Conservation (phyloP, 768 basidiomycete species). For the Gloeopeniophorella convolvens region DNA sequence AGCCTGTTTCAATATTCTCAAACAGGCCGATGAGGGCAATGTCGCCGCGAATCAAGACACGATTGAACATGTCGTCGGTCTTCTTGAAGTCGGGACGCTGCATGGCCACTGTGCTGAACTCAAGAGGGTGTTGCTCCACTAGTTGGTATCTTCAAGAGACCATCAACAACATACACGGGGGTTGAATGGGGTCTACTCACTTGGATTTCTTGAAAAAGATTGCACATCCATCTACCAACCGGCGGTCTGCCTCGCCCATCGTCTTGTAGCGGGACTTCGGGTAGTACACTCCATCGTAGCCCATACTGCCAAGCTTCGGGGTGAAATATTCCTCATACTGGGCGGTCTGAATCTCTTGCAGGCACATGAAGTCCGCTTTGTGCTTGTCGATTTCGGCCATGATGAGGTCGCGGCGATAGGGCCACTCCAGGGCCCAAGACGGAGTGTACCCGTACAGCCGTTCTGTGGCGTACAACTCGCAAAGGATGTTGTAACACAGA, state of each 20-base stretch:
- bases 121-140: constrained; percentile 88
- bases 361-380: constrained; percentile 83
- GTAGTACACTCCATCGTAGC: constrained; percentile 88
- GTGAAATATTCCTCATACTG: constrained; percentile 91
- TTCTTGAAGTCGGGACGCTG: constrained; percentile 92
- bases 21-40: constrained; percentile 83
- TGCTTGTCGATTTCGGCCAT: constrained; percentile 76
- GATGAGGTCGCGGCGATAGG: constrained; percentile 85
- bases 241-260: constrained; percentile 80
- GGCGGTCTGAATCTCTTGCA: constrained; percentile 92
- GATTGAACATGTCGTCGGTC: constrained; percentile 99
- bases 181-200: constrained; percentile 41
- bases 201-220: constrained; percentile 88
- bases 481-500: constrained; percentile 91
- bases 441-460: constrained; percentile 94
- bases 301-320: constrained; percentile 61
- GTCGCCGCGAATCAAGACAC: constrained; percentile 90
- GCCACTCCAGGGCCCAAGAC: constrained; percentile 93
- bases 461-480: constrained; percentile 84
- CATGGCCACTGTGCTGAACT: constrained; percentile 90
- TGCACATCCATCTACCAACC: constrained; percentile 92
- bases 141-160: constrained; percentile 65
- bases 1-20: constrained; percentile 82
- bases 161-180: background rate
- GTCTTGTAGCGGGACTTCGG: constrained; percentile 91